A percentile compares a stretch with the other conserved stretches of the same genome.
Evolutionary conservation across 441 rosid species (phyloP).

Genomic region (Metrosideros polymorpha): DNA sequence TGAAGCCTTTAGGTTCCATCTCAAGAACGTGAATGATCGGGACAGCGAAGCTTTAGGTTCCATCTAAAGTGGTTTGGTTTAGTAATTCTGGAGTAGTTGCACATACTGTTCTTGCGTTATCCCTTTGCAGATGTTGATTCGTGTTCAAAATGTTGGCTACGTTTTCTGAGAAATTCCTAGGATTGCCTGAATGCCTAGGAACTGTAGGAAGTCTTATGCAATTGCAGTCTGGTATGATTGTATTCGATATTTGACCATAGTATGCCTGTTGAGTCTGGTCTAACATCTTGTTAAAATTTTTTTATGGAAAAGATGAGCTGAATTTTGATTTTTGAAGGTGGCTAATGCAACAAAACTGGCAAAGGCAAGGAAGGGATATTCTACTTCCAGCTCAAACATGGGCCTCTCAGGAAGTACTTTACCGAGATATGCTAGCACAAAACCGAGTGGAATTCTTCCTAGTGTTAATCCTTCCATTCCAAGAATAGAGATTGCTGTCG

Average conservation of each 20-base stretch:
- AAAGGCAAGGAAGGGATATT: conserved; percentile 31
- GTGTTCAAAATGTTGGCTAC: background rate
- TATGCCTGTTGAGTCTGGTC: background rate
- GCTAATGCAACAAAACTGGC: conserved; percentile 45
- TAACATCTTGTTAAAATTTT: background rate
- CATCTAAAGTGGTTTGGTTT: background rate
- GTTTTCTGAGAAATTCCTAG: background rate
- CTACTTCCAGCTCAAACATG: conserved; percentile 7
- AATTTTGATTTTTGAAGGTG: conserved; percentile 24
- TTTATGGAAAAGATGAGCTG: background rate
- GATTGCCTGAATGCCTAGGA: background rate
- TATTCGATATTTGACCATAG: background rate
- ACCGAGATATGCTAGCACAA: conserved; percentile 9
- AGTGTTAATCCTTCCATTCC: conserved; percentile 23
- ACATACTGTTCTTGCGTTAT: background rate
- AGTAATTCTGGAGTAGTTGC: background rate
- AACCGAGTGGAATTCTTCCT: conserved; percentile 18
- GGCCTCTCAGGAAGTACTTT: conserved; percentile 1
- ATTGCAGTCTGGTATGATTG: background rate
- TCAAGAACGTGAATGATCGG: background rate
- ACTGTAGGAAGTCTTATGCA: background rate
- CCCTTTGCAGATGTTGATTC: background rate
- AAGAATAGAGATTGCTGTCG: conserved; percentile 15
- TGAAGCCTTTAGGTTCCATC: background rate
- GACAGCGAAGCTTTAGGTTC: background rate